phyloP scores from a whole-genome alignment of 2,329 filamentous ascomycete genomes.

The Colletotrichum destructivum region DNA sequence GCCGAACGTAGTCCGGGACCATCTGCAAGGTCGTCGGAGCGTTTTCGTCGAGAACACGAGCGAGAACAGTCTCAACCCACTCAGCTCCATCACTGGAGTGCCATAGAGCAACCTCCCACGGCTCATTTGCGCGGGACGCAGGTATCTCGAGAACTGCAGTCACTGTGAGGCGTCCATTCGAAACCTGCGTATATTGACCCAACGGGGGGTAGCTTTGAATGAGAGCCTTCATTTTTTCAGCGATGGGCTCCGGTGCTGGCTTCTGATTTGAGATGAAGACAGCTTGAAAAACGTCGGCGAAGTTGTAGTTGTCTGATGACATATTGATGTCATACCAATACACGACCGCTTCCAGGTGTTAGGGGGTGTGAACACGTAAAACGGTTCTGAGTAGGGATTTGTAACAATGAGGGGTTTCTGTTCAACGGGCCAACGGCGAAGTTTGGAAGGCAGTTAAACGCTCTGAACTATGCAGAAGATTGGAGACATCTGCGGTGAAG shows the following conservation, averaged over 20 bases:
- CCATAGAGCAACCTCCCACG: slow-evolving; percentile 85
- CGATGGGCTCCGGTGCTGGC: slow-evolving; percentile 46
- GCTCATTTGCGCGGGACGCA: slow-evolving; percentile 64
- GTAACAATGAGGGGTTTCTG: slow-evolving; percentile 24
- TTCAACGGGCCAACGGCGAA: slow-evolving; percentile 13
- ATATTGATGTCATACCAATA: slow-evolving; percentile 36
- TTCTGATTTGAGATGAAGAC: slow-evolving; percentile 57
- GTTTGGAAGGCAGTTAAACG: slow-evolving; percentile 13
- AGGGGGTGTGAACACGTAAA: background rate
- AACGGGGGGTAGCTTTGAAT: slow-evolving; percentile 77
- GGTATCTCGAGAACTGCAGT: slow-evolving; percentile 80
- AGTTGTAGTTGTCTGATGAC: slow-evolving; percentile 48
- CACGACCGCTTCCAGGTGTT: background rate
- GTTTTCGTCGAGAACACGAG: slow-evolving; percentile 44
- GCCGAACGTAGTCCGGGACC: slow-evolving; percentile 22
- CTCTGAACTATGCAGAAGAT: slow-evolving; percentile 23
- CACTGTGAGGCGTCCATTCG: slow-evolving; percentile 67
- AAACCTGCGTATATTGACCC: slow-evolving; percentile 79
- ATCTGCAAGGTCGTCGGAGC: slow-evolving; percentile 68
- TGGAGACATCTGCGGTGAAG: slow-evolving; percentile 33
- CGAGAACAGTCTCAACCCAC: slow-evolving; percentile 68
- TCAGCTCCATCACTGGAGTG: slow-evolving; percentile 71
- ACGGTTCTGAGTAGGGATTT: background rate
- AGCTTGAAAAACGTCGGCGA: slow-evolving; percentile 55
- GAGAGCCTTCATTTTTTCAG: slow-evolving; percentile 54